A percentile compares a stretch with the other conserved stretches of the same genome.
Conservation (phyloP, 1,284 basidiomycete species). For the Ustilago lituana region DNA sequence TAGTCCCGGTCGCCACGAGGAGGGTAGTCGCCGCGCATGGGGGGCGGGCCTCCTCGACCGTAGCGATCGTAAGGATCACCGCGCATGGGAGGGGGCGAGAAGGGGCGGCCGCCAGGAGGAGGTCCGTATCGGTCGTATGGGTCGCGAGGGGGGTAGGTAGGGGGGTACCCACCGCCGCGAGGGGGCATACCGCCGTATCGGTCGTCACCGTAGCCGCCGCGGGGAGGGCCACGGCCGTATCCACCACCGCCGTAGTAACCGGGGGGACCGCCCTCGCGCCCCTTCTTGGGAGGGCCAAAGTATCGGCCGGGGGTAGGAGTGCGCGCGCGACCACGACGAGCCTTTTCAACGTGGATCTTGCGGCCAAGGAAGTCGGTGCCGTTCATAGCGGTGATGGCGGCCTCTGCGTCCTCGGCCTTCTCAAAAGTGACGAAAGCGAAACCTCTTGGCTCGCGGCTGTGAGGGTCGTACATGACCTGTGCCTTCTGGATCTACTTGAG, state of each 20-base stretch:
- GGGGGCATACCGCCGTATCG: conserved; percentile 79
- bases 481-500: conserved; percentile 73
- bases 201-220: conserved; percentile 67
- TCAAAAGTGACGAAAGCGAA: conserved; percentile 99
- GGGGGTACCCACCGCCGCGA: conserved; percentile 70
- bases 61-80: conserved; percentile 50
- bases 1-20: conserved; percentile 44
- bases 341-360: conserved; percentile 87
- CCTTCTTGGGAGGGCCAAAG: conserved; percentile 86
- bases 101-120: conserved; percentile 52
- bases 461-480: conserved; percentile 96
- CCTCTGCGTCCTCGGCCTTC: conserved; percentile 83
- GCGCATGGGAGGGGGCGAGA: conserved; percentile 48
- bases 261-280: conserved; percentile 69
- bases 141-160: conserved; percentile 62
- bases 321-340: conserved; percentile 88
- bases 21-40: conserved; percentile 47
- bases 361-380: conserved; percentile 86
- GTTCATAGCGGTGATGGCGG: conserved; percentile 84
- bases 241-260: conserved; percentile 48
- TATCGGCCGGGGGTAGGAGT: conserved; percentile 95
- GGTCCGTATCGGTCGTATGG: conserved; percentile 66
- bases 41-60: conserved; percentile 44
- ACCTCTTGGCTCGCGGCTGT: conserved; percentile 92
- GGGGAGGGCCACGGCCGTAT: conserved; percentile 37